Conservation (phyloP, 2,329 filamentous ascomycete genomes). For the Thyridium curvatum region DNA sequence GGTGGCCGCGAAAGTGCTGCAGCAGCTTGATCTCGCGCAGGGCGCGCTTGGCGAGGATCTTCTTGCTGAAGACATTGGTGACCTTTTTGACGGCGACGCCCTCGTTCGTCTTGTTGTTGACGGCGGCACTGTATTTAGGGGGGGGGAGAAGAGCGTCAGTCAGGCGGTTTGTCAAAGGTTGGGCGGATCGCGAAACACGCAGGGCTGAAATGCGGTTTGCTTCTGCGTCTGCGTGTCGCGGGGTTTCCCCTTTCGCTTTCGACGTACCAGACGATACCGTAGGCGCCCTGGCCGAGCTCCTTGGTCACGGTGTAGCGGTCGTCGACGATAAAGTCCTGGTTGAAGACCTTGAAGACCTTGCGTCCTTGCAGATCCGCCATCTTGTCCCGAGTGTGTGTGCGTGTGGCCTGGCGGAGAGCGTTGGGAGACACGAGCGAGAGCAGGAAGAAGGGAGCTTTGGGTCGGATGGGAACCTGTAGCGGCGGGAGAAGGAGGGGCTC, state of each 20-base stretch:
- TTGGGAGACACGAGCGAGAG: no score
- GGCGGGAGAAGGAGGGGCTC: no score
- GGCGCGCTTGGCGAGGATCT: conserved; percentile 97
- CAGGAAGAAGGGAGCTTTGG: no score
- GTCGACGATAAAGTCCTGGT: conserved; percentile 98
- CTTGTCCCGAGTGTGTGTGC: background rate
- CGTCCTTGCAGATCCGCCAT: conserved; percentile 41
- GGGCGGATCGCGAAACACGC: background rate
- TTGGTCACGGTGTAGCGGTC: conserved; percentile 98
- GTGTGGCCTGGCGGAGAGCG: no score
- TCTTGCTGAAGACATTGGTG: conserved; percentile 99
- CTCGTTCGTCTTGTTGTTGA: conserved; percentile 84
- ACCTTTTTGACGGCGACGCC: conserved; percentile 99
- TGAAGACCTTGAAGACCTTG: conserved; percentile 99
- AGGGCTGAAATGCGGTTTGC: background rate
- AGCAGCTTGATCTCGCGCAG: conserved; percentile 97
- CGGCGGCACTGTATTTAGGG: conserved; percentile 63
- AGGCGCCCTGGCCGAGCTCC: conserved; percentile 95
- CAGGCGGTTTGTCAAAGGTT: background rate
- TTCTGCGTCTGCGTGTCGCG: background rate
- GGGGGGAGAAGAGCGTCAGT: conserved; percentile 5
- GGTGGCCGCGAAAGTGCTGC: conserved; percentile 90
- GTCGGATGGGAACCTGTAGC: no score
- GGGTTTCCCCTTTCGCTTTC: conserved; percentile 1
- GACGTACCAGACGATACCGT: conserved; percentile 93